Percentiles rank a stretch among this genome's conserved stretches.
Evolutionary conservation across 2,329 filamentous ascomycete species (phyloP).

Genomic region (Fusarium brevicatenulatum): DNA sequence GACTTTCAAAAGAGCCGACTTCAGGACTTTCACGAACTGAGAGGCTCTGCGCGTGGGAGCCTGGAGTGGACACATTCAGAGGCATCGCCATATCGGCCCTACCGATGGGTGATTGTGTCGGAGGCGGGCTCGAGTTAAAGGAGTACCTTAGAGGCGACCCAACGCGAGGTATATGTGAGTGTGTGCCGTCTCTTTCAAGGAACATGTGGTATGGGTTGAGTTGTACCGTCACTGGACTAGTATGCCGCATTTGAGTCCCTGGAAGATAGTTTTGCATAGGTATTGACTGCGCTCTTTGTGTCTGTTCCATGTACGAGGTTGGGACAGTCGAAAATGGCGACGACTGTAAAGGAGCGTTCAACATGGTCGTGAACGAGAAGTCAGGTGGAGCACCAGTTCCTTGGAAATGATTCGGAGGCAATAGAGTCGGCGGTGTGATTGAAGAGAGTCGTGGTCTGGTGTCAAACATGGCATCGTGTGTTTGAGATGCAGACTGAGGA

Average conservation of each 20-base stretch:
- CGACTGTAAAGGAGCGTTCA: conserved; percentile 14
- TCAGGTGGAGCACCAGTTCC: not conserved
- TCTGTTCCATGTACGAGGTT: not conserved
- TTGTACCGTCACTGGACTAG: conserved; percentile 7
- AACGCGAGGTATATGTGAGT: conserved; percentile 38
- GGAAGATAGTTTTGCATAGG: not conserved
- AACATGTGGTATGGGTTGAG: conserved; percentile 42
- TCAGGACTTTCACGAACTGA: not conserved
- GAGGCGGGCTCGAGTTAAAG: conserved; percentile 11
- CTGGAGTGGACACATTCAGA: not conserved
- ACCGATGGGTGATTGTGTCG: not conserved
- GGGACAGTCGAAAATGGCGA: not conserved
- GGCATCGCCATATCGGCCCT: not conserved
- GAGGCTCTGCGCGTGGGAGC: not conserved
- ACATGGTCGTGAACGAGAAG: conserved; percentile 25
- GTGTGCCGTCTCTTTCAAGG: conserved; percentile 13
- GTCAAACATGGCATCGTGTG: not conserved
- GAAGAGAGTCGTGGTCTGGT: conserved; percentile 43
- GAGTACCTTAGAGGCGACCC: conserved; percentile 44
- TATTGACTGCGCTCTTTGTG: conserved; percentile 27
- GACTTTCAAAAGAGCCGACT: not conserved
- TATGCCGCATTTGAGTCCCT: not conserved
- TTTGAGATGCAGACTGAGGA: not conserved
- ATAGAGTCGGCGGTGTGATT: conserved; percentile 27
- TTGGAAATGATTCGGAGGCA: not conserved